Base-by-base conservation (phyloP, 2,329 filamentous ascomycete genomes). In the Setomelanomma holmii region DNA sequence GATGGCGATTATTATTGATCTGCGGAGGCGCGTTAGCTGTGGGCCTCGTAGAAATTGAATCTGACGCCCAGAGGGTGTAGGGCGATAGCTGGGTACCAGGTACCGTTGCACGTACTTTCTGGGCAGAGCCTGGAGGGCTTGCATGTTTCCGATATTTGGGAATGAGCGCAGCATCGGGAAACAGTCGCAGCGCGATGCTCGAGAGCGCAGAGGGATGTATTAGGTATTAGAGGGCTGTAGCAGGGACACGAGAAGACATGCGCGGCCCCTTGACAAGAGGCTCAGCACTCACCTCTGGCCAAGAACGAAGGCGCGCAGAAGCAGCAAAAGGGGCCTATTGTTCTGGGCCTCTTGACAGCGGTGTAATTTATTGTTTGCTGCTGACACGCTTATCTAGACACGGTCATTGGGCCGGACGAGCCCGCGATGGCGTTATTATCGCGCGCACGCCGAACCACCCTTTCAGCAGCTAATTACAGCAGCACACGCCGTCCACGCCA, bases 1-100 rank as follows among this genome's bases (percentile, higher is more conserved):
- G 34, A 67, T 48, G 49, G 53, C 56, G 14, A 65, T 47, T 35
- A 68, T 49, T 41, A 68, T 61, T 8, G 56, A 43, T 50, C 68
- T 71, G 44, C 23, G 21, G 5, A 12, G 36, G 24, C 10, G 11
- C 45, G 45, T 61, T 40, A 55, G 54, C 45, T 16, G 16, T 7
- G 19, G 41, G 16, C 19, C 23, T 43, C 23, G 40, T 23, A n/a
- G 27, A 30, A 14, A 6, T 30, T 30, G 27, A 27, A 12, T 12
- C 14, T 6, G 5, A 10, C 27, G 14, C n/a, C n/a, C 11, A 19
- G 6, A 38, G 34, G 6, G 34, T 16, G 34, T 6, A 38, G 16
- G 8, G 5, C 6, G 5, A n/a, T 5, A n/a, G n/a, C 12, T 40
- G 17, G 19, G 8, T 10, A 22, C 10, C 38, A 3, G 38, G 19